Percentiles rank a stretch among this genome's conserved stretches.
Evolutionary conservation across 2,329 filamentous ascomycete genomes (phyloP).

Genomic region (Penicillium janthinellum): DNA sequence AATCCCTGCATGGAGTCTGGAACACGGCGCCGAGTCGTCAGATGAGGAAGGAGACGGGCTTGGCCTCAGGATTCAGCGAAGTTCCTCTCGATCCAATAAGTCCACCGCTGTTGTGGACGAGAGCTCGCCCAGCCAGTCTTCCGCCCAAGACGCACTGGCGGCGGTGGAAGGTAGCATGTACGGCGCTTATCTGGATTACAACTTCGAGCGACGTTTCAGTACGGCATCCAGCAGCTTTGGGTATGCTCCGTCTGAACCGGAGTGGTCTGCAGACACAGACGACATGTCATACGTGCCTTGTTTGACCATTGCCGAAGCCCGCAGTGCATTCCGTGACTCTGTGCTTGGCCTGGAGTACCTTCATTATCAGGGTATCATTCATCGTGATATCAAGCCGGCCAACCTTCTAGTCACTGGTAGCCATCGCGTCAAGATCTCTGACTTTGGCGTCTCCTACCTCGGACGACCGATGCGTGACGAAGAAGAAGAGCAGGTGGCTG

Average conservation of each 20-base stretch:
- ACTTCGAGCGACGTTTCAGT: slow-evolving; percentile 73
- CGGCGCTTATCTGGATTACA: slow-evolving; percentile 65
- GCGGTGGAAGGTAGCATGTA: slow-evolving; percentile 78
- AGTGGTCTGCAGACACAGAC: slow-evolving; percentile 61
- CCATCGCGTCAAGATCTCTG: slow-evolving; percentile 92
- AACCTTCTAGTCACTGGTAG: slow-evolving; percentile 87
- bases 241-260: slow-evolving; percentile 47
- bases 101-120: slow-evolving; percentile 49
- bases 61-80: slow-evolving; percentile 35
- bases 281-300: slow-evolving; percentile 93
- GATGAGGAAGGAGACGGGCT: slow-evolving; percentile 47
- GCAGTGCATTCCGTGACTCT: slow-evolving; percentile 86
- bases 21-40: slow-evolving; percentile 66
- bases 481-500: slow-evolving; percentile 74
- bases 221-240: slow-evolving; percentile 68
- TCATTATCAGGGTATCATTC: slow-evolving; percentile 81
- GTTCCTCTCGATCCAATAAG: slow-evolving; percentile 38
- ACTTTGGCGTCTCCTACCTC: slow-evolving; percentile 98
- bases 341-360: slow-evolving; percentile 92
- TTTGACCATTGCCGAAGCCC: slow-evolving; percentile 81
- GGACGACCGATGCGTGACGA: slow-evolving; percentile 83
- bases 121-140: slow-evolving; percentile 56
- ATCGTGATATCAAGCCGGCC: slow-evolving; percentile 83
- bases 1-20: slow-evolving; percentile 78
- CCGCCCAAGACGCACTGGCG: slow-evolving; percentile 43